Percentiles rank a stretch among this genome's conserved stretches.
Evolutionary conservation across 108 stramenopile species (phyloP).

Genomic region (Pseudonitzschia pungens): DNA sequence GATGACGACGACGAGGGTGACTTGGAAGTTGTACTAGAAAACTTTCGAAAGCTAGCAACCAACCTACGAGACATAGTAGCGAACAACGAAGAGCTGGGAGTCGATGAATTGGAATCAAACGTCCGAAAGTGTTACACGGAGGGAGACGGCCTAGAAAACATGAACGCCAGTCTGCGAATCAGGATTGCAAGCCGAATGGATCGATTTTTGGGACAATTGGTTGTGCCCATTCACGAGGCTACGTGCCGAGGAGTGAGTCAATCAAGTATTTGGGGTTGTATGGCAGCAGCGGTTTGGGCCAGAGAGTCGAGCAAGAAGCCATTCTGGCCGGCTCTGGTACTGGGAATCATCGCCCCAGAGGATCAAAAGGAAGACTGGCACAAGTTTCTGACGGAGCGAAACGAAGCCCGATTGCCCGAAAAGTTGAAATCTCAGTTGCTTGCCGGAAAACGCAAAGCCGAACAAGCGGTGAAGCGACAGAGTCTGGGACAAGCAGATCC

Average conservation of each 20-base stretch:
- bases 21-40: conserved; percentile 34
- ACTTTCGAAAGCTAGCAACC: conserved; percentile 24
- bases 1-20: conserved; percentile 44
- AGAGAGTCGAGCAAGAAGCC: conserved; percentile 88
- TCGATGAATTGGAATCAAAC: conserved; percentile 62
- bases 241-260: conserved; percentile 83
- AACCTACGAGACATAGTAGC: conserved; percentile 16
- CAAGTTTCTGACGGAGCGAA: conserved; percentile 64
- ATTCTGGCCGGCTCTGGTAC: conserved; percentile 86
- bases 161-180: conserved; percentile 50
- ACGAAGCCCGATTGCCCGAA: conserved; percentile 81
- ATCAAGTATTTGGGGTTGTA: conserved; percentile 88
- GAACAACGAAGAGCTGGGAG: conserved; percentile 53
- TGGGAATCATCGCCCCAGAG: conserved; percentile 84
- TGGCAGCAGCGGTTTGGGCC: conserved; percentile 89
- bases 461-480: conserved; percentile 61
- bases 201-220: conserved; percentile 70
- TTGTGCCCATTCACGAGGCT: conserved; percentile 75
- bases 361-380: conserved; percentile 89
- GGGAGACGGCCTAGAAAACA: conserved; percentile 56
- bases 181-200: conserved; percentile 62
- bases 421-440: conserved; percentile 65
- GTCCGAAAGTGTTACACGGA: conserved; percentile 64
- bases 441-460: conserved; percentile 72
- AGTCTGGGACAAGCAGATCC: conserved; percentile 38